Base-by-base conservation (phyloP, 1,139 yeast genomes). In the Zygoascus hellenicus region DNA sequence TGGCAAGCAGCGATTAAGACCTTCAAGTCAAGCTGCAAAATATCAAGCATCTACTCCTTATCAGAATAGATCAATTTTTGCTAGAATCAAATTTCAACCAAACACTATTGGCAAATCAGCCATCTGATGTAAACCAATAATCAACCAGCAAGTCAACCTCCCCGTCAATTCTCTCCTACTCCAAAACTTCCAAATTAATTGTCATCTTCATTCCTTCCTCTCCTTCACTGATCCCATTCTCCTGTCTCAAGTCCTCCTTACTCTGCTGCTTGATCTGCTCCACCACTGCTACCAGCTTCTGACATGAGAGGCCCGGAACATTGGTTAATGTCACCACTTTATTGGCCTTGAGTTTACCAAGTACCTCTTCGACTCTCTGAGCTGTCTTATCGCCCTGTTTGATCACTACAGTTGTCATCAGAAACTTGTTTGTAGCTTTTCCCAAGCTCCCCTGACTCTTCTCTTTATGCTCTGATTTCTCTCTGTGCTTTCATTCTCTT, bases 211-310 rank as follows among this genome's bases (percentile, higher is more conserved):
- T 37, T 1, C 43, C 43, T 13, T 19, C 15, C 11, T n/a, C 33
- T 26, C 16, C 42, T 2, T 28, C 42, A 32, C 16, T 13, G 15
- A 35, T 17, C 36, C 14, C 38, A 38, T 40, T 49, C 37, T 30
- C 17, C 46, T 40, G 50, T 42, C n/a, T 30, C 31, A 48, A 22
- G 3, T 40, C 26, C 4, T 30, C 16, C 1, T 30, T 15, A 16
- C 35, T 11, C 38, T 48, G 38, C 38, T 46, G 48, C 48, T 61
- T 61, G 35, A 53, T 52, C 38, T 49, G 50, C 44, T 61, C 64
- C 9, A 53, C 57, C 14, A 60, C 54, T 3, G 64, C 54, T 14
- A 59, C 47, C 47, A 59, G 47, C 48, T 59, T 58, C 48, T 60
- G 62, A 38, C 55, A 52, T 5, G 58, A 44, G 6, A 45, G 45